Conservation (phyloP, 2,329 filamentous ascomycete genomes). For the Aspergillus neotritici region DNA sequence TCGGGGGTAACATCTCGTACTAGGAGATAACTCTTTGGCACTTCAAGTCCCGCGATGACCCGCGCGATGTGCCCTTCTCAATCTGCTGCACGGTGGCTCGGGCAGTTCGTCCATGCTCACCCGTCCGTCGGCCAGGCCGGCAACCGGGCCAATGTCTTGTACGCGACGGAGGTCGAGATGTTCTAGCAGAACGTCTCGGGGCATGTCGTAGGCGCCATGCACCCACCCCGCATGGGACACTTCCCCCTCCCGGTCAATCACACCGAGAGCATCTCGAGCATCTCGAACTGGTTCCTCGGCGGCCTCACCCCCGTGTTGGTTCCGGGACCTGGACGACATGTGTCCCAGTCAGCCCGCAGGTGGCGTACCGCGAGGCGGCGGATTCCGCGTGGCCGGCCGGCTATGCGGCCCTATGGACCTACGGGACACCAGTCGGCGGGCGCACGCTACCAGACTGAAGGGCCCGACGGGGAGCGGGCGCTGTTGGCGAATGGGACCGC, state of each 20-base stretch:
- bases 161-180: constrained; percentile 49
- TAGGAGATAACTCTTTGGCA: no score
- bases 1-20: no score
- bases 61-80: constrained; percentile 51
- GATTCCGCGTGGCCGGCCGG: constrained; percentile 48
- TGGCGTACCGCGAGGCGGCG: constrained; percentile 42
- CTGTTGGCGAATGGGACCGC: constrained; percentile 43
- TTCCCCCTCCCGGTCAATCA: constrained; percentile 59
- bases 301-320: constrained; percentile 46
- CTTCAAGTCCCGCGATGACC: constrained; percentile 52
- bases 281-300: constrained; percentile 42
- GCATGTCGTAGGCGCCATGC: no score
- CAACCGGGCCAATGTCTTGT: no score
- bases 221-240: no score
- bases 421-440: constrained; percentile 41
- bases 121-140: constrained; percentile 47
- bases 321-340: constrained; percentile 53
- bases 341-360: constrained; percentile 48
- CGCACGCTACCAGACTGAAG: constrained; percentile 42
- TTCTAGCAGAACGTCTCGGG: constrained; percentile 60
- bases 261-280: constrained; percentile 42
- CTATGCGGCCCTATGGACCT: constrained; percentile 43
- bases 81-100: constrained; percentile 60
- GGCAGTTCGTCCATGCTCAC: constrained; percentile 56
- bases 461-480: constrained; percentile 35